A percentile compares a stretch with the other conserved stretches of the same genome.
phyloP scores from a whole-genome alignment of 2,329 filamentous ascomycete genomes.

The Lomentospora prolificans region DNA sequence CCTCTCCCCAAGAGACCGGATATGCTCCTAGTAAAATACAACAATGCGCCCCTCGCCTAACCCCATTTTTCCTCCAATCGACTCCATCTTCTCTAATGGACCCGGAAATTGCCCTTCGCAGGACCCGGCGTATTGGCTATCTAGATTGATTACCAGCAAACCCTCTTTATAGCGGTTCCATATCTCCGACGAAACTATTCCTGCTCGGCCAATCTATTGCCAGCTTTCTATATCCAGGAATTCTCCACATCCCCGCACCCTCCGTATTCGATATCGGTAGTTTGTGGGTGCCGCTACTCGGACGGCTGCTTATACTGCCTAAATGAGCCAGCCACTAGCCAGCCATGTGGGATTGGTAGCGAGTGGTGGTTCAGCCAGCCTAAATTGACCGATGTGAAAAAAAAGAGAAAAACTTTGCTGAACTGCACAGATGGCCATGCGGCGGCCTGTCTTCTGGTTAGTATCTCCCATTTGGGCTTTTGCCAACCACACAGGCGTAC shows the following conservation, averaged over 20 bases:
- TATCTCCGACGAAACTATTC: not conserved
- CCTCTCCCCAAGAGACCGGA: not conserved
- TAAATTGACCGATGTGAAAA: too few species aligned
- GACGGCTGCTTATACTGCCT: not conserved
- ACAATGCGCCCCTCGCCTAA: not conserved
- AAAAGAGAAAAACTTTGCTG: too few species aligned
- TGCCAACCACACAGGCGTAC: too few species aligned
- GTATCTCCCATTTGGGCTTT: too few species aligned
- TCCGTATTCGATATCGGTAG: not conserved
- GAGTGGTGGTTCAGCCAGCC: not conserved
- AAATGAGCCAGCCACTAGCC: not conserved
- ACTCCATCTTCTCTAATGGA: not conserved
- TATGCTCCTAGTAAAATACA: not conserved
- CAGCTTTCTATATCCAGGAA: not conserved
- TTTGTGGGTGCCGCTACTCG: not conserved
- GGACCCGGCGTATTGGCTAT: not conserved
- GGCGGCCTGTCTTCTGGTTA: too few species aligned
- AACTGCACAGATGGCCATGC: too few species aligned
- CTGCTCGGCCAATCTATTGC: not conserved
- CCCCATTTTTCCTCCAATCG: not conserved
- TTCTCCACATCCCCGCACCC: conserved; percentile 2
- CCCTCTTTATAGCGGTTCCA: not conserved
- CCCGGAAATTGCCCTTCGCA: not conserved
- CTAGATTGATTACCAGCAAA: not conserved
- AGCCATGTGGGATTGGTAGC: not conserved